Conservation (phyloP, 2,329 filamentous ascomycete genomes). For the Aspergillus floridensis region DNA sequence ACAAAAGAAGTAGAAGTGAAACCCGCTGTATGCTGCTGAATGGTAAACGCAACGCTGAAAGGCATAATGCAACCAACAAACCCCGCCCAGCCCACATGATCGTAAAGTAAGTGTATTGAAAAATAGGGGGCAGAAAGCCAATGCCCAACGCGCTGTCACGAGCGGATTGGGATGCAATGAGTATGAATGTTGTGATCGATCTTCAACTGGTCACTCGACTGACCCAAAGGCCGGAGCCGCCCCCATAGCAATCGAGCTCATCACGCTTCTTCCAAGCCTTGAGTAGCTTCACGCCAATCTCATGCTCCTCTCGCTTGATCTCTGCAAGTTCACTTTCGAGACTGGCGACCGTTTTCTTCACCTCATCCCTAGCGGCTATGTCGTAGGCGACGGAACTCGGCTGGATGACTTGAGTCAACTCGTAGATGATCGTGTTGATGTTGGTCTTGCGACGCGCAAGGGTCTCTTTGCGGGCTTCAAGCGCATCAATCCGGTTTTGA, state of each 20-base stretch:
- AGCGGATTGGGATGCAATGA: not conserved
- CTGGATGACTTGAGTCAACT: slow-evolving; percentile 76
- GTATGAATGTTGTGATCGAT: slow-evolving; percentile 4
- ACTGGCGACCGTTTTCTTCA: slow-evolving; percentile 63
- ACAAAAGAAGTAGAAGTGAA: slow-evolving; percentile 10
- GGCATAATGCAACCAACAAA: slow-evolving; percentile 9
- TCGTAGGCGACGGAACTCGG: slow-evolving; percentile 65
- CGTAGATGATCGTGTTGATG: slow-evolving; percentile 68
- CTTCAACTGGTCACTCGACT: slow-evolving; percentile 66
- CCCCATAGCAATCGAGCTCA: slow-evolving; percentile 50
- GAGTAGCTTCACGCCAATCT: slow-evolving; percentile 71
- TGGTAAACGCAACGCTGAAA: slow-evolving; percentile 12
- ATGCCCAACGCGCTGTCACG: not conserved
- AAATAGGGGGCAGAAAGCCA: slow-evolving; percentile 11
- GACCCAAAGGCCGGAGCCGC: slow-evolving; percentile 70
- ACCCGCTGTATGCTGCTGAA: slow-evolving; percentile 10
- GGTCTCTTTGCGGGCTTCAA: slow-evolving; percentile 64
- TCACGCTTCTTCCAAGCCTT: slow-evolving; percentile 73
- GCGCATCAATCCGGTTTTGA: slow-evolving; percentile 62
- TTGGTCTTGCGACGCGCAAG: slow-evolving; percentile 68
- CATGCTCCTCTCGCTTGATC: slow-evolving; percentile 72
- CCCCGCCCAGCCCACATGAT: not conserved
- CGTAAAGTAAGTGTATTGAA: slow-evolving; percentile 5
- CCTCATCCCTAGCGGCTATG: slow-evolving; percentile 58
- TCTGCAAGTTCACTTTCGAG: slow-evolving; percentile 68